Evolutionary conservation across 352 stramenopile species (phyloP), one percentile per base, ranked within the genome.

Genomic region (Phytophthora uliginosa): DNA sequence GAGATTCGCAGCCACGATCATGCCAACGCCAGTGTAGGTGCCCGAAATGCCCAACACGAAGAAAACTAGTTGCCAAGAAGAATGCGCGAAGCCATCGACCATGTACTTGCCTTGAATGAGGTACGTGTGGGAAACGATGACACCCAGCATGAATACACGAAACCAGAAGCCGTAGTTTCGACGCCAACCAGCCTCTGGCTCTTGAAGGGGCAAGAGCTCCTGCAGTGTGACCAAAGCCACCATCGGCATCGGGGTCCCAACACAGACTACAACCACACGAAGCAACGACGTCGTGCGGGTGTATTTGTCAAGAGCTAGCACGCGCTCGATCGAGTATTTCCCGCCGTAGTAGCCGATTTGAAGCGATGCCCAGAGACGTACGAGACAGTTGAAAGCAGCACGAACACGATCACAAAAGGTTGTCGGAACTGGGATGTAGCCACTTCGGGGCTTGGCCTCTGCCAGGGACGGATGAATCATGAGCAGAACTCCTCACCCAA

Each of bases 141-240:
- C 17, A 8, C 45, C 45, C 2, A 73, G 18, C 50, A 74, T 64
- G 12, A 51, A 7, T 0, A 71, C 24, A 2, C 71, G 71, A 31
- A 65, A 36, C 71, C 71, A 78, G 9, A 75, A 65, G 7, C 61
- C 66, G 50, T 75, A 69, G 31, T 78, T 78, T 4, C 18, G 52
- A 5, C 15, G 17, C 56, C 59, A 74, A 10, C 61, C 66, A 2
- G 60, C 58, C 2, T 28, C n/a, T 31, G 67, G 62, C 8, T 76
- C 38, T 47, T 76, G 66, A 1, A 75, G 59, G 2, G 71, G 71
- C 17, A 78, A 7, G 4, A 75, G 6, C 15, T 75, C 71, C 33
- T 72, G 58, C 0, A 69, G 17, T 3, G 62, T 45, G 15, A 70
- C 34, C 0, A 75, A 13, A 10, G n/a, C 7, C 0, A 67, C 15